Conservation (phyloP, 2,329 filamentous ascomycete genomes). For the Emergomyces pasteurianus region DNA sequence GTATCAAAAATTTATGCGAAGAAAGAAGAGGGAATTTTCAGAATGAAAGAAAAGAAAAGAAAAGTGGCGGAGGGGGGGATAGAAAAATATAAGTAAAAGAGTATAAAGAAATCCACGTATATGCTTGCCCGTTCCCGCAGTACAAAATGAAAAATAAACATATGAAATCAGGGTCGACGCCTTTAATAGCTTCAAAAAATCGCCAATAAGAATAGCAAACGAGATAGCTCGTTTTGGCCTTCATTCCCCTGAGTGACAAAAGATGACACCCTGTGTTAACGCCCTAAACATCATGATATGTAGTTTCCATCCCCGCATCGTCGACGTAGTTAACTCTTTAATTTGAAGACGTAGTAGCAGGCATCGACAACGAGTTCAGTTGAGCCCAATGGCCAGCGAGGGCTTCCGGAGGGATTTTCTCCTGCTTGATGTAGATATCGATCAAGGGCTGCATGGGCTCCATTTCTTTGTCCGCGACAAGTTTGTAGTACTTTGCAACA, state of each 20-base stretch:
- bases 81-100: not conserved
- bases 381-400: constrained; percentile 33
- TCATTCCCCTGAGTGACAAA: not conserved
- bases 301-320: not conserved
- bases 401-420: constrained; percentile 65
- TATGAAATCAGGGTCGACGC: constrained; percentile 10
- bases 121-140: not conserved
- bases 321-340: not conserved
- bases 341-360: constrained; percentile 6
- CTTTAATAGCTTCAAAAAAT: not conserved
- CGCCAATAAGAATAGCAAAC: not conserved
- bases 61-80: not conserved
- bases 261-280: not conserved
- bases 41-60: not conserved
- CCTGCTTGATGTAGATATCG: constrained; percentile 81
- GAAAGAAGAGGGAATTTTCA: not conserved
- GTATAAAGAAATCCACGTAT: not conserved
- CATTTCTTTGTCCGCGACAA: constrained; percentile 78
- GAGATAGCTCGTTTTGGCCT: not conserved
- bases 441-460: constrained; percentile 94
- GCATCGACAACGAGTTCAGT: constrained; percentile 13
- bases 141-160: constrained; percentile 14
- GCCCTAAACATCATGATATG: not conserved
- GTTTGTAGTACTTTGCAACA: constrained; percentile 66
- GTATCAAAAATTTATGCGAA: not conserved